These are phyloP conservation scores for Akanthomyces lecanii DNA, from an alignment of 2,329 filamentous ascomycete genomes.

Conservation along the genomic window DNA sequence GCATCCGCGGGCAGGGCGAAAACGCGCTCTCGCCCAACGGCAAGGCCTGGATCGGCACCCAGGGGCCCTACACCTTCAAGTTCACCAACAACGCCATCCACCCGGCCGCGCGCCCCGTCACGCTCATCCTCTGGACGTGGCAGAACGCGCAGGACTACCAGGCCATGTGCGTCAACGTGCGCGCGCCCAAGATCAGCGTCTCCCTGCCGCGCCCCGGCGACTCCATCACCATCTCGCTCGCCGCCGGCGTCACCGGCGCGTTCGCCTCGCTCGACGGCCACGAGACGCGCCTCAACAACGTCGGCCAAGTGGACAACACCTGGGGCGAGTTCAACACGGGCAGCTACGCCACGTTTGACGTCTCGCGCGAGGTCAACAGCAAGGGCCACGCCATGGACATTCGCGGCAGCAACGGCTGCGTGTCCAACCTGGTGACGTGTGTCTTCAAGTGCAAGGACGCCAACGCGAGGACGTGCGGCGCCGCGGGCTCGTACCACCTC, in stretches of 20 bases:
- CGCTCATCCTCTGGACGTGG: conserved; percentile 27
- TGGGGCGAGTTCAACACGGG: conserved; percentile 40
- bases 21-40: conserved; percentile 23
- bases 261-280: conserved; percentile 33
- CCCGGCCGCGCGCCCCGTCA: conserved; percentile 20
- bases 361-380: conserved; percentile 41
- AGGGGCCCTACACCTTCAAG: conserved; percentile 27
- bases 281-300: conserved; percentile 27
- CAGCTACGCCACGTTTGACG: conserved; percentile 34
- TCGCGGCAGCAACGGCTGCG: conserved; percentile 31
- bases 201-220: conserved; percentile 31
- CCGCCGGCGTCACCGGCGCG: conserved; percentile 32
- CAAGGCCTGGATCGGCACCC: conserved; percentile 27
- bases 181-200: conserved; percentile 31
- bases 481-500: conserved; percentile 33
- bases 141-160: conserved; percentile 20
- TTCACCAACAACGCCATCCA: conserved; percentile 25
- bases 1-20: conserved; percentile 24
- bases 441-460: conserved; percentile 37
- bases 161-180: conserved; percentile 26
- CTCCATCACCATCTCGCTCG: conserved; percentile 34
- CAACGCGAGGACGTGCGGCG: conserved; percentile 27
- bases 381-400: conserved; percentile 33
- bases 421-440: conserved; percentile 37
- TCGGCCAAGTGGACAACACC: conserved; percentile 38